These are phyloP conservation scores for Aspergillus texensis DNA, from an alignment of 2,329 filamentous ascomycete species.

Conservation along the genomic window DNA sequence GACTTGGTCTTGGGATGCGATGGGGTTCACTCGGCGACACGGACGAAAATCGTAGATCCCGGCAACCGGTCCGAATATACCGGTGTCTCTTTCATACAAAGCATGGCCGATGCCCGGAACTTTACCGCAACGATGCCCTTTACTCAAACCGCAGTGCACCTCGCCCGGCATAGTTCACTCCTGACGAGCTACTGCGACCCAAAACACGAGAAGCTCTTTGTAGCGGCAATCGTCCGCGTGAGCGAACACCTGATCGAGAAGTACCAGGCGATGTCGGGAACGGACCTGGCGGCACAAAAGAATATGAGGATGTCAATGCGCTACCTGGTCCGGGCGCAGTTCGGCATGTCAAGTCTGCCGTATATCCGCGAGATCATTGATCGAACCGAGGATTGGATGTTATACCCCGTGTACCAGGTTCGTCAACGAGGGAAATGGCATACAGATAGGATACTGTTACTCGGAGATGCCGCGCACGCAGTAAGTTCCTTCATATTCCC, in stretches of 20 bases:
- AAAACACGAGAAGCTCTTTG: constrained; percentile 35
- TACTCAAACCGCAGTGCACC: constrained; percentile 35
- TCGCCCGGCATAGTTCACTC: constrained; percentile 38
- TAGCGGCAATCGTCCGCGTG: constrained; percentile 40
- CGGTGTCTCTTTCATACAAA: constrained; percentile 43
- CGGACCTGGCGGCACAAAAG: constrained; percentile 30
- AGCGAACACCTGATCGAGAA: constrained; percentile 29
- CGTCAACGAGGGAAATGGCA: constrained; percentile 39
- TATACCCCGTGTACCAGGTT: constrained; percentile 45
- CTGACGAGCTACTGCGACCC: constrained; percentile 40
- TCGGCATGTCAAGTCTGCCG: constrained; percentile 33
- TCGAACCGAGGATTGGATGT: constrained; percentile 35
- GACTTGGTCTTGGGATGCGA: constrained; percentile 43
- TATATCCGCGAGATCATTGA: constrained; percentile 36
- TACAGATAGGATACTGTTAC: constrained; percentile 38
- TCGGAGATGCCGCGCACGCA: constrained; percentile 49
- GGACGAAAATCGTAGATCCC: constrained; percentile 39
- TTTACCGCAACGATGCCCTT: constrained; percentile 23
- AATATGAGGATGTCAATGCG: constrained; percentile 36
- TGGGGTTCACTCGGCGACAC: constrained; percentile 42
- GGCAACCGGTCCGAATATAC: constrained; percentile 40
- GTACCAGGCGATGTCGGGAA: constrained; percentile 22
- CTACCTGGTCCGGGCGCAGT: constrained; percentile 36
- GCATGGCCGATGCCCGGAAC: constrained; percentile 27
- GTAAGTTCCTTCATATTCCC: constrained; percentile 26